Evolutionary conservation across 1,284 basidiomycete genomes (phyloP).

Genomic region (Naganishia liquefaciens): DNA sequence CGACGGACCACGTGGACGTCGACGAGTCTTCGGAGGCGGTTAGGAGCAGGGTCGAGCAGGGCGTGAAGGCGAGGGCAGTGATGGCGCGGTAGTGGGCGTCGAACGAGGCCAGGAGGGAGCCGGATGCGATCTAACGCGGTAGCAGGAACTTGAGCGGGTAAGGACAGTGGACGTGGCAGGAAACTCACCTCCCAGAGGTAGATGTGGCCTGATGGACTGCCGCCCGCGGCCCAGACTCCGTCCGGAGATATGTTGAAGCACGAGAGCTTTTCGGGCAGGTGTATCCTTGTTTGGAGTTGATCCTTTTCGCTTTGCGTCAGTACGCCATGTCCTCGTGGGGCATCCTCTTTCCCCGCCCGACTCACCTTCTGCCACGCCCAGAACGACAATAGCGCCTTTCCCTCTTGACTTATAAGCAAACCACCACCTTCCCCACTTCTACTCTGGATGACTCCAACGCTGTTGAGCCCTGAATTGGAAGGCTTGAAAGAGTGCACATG

Average conservation of each 20-base stretch:
- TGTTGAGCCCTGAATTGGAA: slow-evolving; percentile 43
- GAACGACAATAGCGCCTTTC: slow-evolving; percentile 51
- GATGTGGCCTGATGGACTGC: slow-evolving; percentile 81
- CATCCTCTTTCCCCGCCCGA: neutral
- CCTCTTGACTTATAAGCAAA: slow-evolving; percentile 53
- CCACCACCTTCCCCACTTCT: slow-evolving; percentile 49
- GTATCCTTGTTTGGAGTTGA: slow-evolving; percentile 79
- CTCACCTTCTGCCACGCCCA: slow-evolving; percentile 57
- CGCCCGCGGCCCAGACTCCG: slow-evolving; percentile 79
- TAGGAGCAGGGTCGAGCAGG: slow-evolving; percentile 74
- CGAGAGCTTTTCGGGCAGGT: slow-evolving; percentile 83
- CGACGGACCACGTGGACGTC: slow-evolving; percentile 61
- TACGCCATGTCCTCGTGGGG: neutral
- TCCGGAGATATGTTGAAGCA: slow-evolving; percentile 73
- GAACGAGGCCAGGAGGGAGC: slow-evolving; percentile 82
- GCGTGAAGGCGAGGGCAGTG: slow-evolving; percentile 75
- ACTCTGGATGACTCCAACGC: slow-evolving; percentile 45
- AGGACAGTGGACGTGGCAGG: neutral
- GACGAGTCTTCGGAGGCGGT: slow-evolving; percentile 88
- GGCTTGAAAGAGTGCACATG: slow-evolving; percentile 54
- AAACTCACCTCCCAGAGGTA: slow-evolving; percentile 88
- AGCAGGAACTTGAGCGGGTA: slow-evolving; percentile 4
- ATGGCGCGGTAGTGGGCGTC: slow-evolving; percentile 93
- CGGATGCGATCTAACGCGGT: slow-evolving; percentile 71
- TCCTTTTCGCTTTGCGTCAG: slow-evolving; percentile 63